A percentile compares a stretch with the other conserved stretches of the same genome.
Conservation (phyloP, 2,329 filamentous ascomycete species). For the Pseudogymnoascus sp. region DNA sequence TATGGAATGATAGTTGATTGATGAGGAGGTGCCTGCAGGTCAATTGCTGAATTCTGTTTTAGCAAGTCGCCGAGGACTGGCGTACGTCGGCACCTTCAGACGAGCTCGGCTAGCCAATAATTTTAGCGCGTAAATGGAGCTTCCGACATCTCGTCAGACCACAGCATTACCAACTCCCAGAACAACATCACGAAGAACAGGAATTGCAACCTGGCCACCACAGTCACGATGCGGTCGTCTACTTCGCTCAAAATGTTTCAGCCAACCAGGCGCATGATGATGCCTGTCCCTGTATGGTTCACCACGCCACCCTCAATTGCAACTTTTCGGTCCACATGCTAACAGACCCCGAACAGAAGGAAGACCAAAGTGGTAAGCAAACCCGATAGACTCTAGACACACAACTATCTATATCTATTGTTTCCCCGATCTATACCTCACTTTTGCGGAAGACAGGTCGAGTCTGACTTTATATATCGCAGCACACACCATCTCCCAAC, state of each 20-base stretch:
- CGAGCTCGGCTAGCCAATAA: conserved; percentile 25
- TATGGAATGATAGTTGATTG: conserved; percentile 18
- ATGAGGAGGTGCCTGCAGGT: conserved; percentile 1
- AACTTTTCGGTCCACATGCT: conserved; percentile 13
- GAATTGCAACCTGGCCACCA: conserved; percentile 12
- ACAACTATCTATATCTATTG: conserved; percentile 4
- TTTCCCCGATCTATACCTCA: neutral
- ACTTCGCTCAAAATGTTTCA: conserved; percentile 59
- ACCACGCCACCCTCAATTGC: conserved; percentile 30
- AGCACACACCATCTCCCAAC: conserved; percentile 97
- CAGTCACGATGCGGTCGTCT: conserved; percentile 38
- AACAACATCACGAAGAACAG: conserved; percentile 11
- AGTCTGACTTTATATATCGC: conserved; percentile 18
- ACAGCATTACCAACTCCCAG: conserved; percentile 14
- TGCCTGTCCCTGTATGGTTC: conserved; percentile 62
- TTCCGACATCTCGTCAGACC: conserved; percentile 14
- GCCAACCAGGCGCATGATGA: conserved; percentile 59
- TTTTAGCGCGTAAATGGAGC: conserved; percentile 28
- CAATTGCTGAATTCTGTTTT: conserved; percentile 12
- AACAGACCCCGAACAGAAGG: conserved; percentile 40
- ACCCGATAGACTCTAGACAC: conserved; percentile 17
- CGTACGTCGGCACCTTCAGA: conserved; percentile 19
- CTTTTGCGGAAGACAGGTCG: neutral
- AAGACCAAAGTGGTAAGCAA: conserved; percentile 58
- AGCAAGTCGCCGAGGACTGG: conserved; percentile 19